Base-by-base conservation (phyloP, 345 rosid genomes). In the Eucalyptus erythrocorys region DNA sequence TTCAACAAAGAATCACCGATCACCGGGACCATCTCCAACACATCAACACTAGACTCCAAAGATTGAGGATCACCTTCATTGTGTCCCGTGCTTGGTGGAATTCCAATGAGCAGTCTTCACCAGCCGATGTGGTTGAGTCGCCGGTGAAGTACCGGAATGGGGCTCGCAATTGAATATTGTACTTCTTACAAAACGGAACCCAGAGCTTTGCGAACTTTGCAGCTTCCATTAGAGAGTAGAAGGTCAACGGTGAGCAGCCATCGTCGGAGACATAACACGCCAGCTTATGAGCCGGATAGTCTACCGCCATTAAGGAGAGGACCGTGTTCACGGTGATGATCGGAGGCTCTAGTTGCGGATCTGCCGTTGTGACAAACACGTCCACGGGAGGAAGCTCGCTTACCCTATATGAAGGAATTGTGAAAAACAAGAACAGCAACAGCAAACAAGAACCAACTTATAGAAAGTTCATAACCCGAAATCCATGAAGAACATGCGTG, bases 181-280 rank as follows among this genome's bases (percentile, higher is more conserved):
- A 90, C 91, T 94, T 94, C 89, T 94, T 94, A 89, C 98, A 95
- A 90, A 97, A 97, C 1, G 96, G 96, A 50, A 95, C 96, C 99
- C 98, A 97, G 51, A 90, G 91, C 93, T 91, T 92, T 5, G 97
- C 96, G 42, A 95, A 96, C 48, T 90, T 94, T 1, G 92, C 93
- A 21, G 96, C 95, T 90, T 96, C 95, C 84, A 93, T 87, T 9
- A 96, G 90, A 87, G 98, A 93, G 59, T 93, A 93, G 89, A 90
- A 94, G 88, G 91, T 94, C 66, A 94, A 87, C 87, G 93, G 91
- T 14, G 99, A 97, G 90, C 96, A 94, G 48, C 95, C 91, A 48
- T 96, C 93, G 45, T 94, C 93, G 1, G 96, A 95, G 1, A 95
- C 93, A 80, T 93, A 94, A 91, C 94, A 94, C 15, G 95, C 94